Base-by-base conservation (phyloP, 192 early-diverging fungal species). In the Globomyces pollinis-pini region DNA sequence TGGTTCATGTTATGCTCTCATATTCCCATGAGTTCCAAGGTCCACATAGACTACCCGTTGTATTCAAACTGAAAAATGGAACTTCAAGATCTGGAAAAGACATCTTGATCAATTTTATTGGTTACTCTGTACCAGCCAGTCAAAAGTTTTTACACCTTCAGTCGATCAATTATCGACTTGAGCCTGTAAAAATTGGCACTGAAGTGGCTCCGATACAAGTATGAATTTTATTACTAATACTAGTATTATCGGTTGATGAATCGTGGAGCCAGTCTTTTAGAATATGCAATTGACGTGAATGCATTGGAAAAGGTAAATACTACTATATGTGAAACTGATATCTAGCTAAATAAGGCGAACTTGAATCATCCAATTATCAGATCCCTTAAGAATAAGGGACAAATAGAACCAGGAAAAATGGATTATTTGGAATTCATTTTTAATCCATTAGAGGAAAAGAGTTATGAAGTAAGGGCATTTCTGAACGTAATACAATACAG, bases 21-120 rank as follows among this genome's bases (percentile, higher is more conserved):
- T 81, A 81, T 61, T 62, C 49, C 24, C 79, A 81, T 45, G 72
- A 74, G 38, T 71, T 82, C 57, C 41, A 69, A 16, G 79, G 79
- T 7, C 38, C 63, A 13, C 79, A 81, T 59, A 57, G 44, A 24
- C 60, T 81, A 12, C 76, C 79, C 2, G 79, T 81, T 2, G 49
- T 77, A 7, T 77, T 81, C 51, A 79, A 69, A 59, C 60, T 81
- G 0, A 64, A 67, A 50, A 80, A 80, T 54, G 79, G 79, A 16
- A 50, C 59, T 16, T 63, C 65, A 12, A 53, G 59, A 23, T 34
- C 43, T 47, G 73, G 73, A 35, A 78, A 81, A 42, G 73, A 81
- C 45, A 50, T 76, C 13, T 15, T 74, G 12, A 50, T 79, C 33
- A 65, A 72, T 20, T 81, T 76, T 51, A 38, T 54, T 15, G 78